These are phyloP conservation scores for Amaranthus tricolor DNA, from an alignment of 179 eudicot genomes.

Conservation along the genomic window DNA sequence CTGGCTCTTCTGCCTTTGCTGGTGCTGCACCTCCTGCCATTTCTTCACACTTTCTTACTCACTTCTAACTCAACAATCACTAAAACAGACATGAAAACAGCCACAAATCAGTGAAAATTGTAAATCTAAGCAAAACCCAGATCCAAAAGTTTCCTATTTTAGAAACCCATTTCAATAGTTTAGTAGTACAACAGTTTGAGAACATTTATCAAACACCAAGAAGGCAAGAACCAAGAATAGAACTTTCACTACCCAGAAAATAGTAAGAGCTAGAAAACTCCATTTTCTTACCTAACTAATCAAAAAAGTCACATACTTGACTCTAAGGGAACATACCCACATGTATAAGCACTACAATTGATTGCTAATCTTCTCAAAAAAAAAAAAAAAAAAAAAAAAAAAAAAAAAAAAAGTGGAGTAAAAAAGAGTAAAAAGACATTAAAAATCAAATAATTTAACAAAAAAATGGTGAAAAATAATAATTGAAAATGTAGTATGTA, in stretches of 20 bases:
- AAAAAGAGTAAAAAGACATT: not conserved
- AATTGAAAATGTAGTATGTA: not conserved
- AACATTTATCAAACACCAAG: constrained; percentile 6
- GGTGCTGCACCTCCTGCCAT: constrained; percentile 77
- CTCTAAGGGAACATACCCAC: constrained; percentile 17
- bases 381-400: not conserved
- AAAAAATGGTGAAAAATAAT: not conserved
- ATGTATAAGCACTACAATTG: constrained; percentile 14
- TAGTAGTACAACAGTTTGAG: not conserved
- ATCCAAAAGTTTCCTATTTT: constrained; percentile 29
- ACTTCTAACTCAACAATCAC: constrained; percentile 21
- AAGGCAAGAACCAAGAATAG: not conserved
- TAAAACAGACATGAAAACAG: constrained; percentile 13
- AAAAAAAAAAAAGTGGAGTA: not conserved
- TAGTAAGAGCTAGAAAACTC: not conserved
- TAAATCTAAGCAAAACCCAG: constrained; percentile 42
- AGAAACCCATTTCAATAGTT: constrained; percentile 15
- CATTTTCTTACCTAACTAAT: not conserved
- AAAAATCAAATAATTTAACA: constrained; percentile 5
- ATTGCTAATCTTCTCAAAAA: constrained; percentile 2
- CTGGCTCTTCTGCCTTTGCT: constrained; percentile 67
- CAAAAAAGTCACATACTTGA: constrained; percentile 11
- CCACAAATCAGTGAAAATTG: constrained; percentile 17
- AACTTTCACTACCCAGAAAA: constrained; percentile 1
- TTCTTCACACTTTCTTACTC: constrained; percentile 15